Base-by-base conservation (phyloP, 2,329 filamentous ascomycete species). In the Coleophoma eucalyptorum region DNA sequence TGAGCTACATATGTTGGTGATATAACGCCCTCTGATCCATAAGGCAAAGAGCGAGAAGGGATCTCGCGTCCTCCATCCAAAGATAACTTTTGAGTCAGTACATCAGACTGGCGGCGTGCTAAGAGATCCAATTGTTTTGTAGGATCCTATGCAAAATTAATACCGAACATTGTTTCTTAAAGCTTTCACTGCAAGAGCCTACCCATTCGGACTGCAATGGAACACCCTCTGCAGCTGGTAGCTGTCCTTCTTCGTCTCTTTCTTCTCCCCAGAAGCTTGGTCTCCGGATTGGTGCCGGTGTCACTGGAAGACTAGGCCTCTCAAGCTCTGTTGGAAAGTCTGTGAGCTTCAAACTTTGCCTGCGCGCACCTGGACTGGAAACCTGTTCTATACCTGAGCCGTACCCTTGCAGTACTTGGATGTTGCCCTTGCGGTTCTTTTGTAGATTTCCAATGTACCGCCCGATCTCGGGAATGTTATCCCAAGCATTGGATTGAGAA, bases 151-250 rank as follows among this genome's bases (percentile, higher is more conserved):
- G 66, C 6, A 55, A 46, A 47, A 52, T 55, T 48, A 58, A 49
- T 50, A 55, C 35, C 43, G 64, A 75, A 67, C 78, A 78, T 90
- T 90, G 87, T 90, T n/a, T 20, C 20, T 44, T 44, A 26, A 44
- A 44, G 11, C 10, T n/a, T 26, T 20, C n/a, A 44, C 18, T 15
- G 26, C 42, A 44, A 12, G 20, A 20, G 42, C 42, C 31, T 26
- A 96, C 91, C 93, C 93, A 97, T 70, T 96, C 90, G 66, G 83
- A 80, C 78, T 96, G 92, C 68, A 83, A 78, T 55, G 92, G 91
- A 57, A 96, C 91, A 47, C 90, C 92, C 66, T 89, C 82, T 46
- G 92, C 91, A 57, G 76, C 75, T 55, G 90, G 90, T 59, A 96
- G 75, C 62, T 78, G 75, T 55, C 77, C 78, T 56, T 74, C 70